phyloP scores from a whole-genome alignment of 2,329 filamentous ascomycete species.

The Didymella segeticola region DNA sequence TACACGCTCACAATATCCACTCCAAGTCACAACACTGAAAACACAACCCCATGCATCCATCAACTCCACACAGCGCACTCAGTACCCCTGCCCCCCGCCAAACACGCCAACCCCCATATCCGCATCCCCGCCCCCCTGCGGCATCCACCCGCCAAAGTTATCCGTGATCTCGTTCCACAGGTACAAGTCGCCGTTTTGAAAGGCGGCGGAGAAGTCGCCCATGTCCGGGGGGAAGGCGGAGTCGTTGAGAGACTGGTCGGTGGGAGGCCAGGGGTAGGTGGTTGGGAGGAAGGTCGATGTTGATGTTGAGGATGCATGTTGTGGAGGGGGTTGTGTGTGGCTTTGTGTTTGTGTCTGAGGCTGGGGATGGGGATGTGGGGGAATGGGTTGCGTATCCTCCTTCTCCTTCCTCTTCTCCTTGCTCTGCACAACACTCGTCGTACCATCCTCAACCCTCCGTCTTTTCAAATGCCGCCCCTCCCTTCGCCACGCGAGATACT shows the following conservation, averaged over 20 bases:
- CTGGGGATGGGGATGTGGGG: too few relatives aligned
- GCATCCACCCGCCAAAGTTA: constrained; percentile 42
- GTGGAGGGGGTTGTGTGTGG: too few relatives aligned
- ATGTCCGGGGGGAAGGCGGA: constrained; percentile 34
- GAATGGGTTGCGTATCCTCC: too few relatives aligned
- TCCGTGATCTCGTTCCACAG: constrained; percentile 46
- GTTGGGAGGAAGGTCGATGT: constrained; percentile 18
- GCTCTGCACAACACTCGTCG: too few relatives aligned
- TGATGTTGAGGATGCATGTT: not conserved
- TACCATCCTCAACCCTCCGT: not conserved
- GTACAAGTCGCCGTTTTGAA: constrained; percentile 47
- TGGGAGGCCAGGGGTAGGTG: too few relatives aligned
- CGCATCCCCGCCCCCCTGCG: constrained; percentile 34
- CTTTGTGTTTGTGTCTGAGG: not conserved
- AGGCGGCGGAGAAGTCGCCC: constrained; percentile 42
- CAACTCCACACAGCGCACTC: too few relatives aligned
- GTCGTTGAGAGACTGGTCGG: constrained; percentile 17
- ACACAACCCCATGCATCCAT: too few relatives aligned
- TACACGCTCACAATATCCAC: too few relatives aligned
- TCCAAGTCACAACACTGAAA: too few relatives aligned
- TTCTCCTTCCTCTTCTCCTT: too few relatives aligned
- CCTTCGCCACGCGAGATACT: constrained; percentile 38
- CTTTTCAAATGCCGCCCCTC: constrained; percentile 36
- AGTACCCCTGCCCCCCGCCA: constrained; percentile 29
- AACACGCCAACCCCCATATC: constrained; percentile 35